phyloP scores from a whole-genome alignment of 2,329 filamentous ascomycete genomes.

The Sphaerulina vaccinii region DNA sequence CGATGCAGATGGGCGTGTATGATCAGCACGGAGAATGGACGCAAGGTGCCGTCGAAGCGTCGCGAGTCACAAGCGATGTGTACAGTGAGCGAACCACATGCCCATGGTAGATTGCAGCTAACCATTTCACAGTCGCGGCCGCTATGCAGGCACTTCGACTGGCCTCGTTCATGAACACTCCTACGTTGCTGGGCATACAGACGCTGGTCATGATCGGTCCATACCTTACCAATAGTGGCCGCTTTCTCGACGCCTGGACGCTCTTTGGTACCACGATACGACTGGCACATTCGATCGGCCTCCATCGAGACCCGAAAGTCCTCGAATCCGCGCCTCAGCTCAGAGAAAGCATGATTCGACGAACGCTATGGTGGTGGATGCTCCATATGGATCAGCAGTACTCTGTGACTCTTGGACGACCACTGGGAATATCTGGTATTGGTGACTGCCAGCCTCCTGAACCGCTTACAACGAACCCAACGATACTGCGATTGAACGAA shows the following conservation, averaged over 20 bases:
- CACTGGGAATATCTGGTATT: conserved; percentile 50
- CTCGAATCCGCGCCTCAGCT: conserved; percentile 45
- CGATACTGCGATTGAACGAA: conserved; percentile 45
- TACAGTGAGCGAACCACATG: conserved; percentile 42
- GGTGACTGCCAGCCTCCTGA: conserved; percentile 51
- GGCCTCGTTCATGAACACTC: conserved; percentile 50
- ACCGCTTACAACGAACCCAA: conserved; percentile 46
- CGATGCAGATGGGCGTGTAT: conserved; percentile 48
- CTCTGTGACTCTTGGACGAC: conserved; percentile 50
- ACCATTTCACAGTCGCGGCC: conserved; percentile 43
- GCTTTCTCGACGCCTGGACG: conserved; percentile 52
- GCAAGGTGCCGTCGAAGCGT: conserved; percentile 38
- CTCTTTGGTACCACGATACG: conserved; percentile 51
- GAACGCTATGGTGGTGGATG: conserved; percentile 54
- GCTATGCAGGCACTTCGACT: conserved; percentile 52
- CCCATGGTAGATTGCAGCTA: neutral
- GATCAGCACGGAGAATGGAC: conserved; percentile 45
- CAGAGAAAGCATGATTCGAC: conserved; percentile 44
- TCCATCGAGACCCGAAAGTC: conserved; percentile 50
- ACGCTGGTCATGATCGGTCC: conserved; percentile 50
- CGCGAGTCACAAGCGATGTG: conserved; percentile 43
- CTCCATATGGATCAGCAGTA: conserved; percentile 54
- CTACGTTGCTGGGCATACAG: conserved; percentile 48
- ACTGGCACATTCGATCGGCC: conserved; percentile 50
- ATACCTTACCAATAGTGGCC: conserved; percentile 51